Conservation (phyloP, 73 alveolate species). For the Tetrahymena malaccensis region DNA sequence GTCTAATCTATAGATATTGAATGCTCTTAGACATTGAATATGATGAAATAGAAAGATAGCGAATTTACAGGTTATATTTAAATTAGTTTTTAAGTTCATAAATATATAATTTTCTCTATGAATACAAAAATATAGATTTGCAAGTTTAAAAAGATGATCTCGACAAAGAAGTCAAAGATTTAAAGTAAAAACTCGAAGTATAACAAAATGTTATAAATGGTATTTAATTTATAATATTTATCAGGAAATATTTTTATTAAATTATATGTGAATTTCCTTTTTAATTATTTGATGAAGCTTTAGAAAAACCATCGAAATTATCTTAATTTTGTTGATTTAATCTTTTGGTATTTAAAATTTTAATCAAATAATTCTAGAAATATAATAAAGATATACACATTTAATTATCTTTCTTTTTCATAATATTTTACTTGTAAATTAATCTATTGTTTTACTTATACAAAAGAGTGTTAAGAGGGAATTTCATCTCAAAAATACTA, state of each 20-base stretch:
- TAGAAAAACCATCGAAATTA: no score
- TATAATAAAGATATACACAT: no score
- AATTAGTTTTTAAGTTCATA: background rate
- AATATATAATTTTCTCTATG: background rate
- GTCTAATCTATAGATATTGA: background rate
- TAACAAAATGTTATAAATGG: background rate
- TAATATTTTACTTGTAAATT: background rate
- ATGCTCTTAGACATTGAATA: background rate
- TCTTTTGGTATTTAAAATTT: no score
- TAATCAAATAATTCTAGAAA: no score
- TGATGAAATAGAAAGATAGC: background rate
- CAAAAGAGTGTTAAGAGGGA: background rate
- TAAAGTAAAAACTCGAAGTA: background rate
- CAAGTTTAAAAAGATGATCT: background rate
- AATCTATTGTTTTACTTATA: no score
- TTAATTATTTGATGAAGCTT: no score
- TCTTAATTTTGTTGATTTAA: no score
- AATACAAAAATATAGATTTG: background rate
- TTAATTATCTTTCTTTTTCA: no score
- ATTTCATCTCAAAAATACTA: background rate
- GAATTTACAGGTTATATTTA: background rate
- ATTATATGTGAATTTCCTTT: background rate
- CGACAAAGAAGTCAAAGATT: background rate
- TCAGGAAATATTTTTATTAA: background rate
- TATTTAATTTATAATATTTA: background rate